phyloP scores from a whole-genome alignment of 208 protist species.

The Trypanosoma boissoni region DNA sequence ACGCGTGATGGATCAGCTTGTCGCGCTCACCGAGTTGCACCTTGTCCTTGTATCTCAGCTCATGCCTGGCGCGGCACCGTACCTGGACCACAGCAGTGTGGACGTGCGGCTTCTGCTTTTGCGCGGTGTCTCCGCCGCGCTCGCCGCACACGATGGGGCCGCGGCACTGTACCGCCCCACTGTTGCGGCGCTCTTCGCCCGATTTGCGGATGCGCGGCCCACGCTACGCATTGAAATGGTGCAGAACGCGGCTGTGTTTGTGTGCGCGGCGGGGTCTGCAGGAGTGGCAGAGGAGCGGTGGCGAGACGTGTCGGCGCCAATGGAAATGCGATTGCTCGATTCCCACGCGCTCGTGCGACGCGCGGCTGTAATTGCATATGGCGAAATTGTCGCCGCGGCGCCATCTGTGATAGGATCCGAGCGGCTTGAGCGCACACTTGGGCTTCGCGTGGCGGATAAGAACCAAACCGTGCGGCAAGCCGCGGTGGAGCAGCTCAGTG shows the following conservation, averaged over 20 bases:
- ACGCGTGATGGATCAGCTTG: slow-evolving; percentile 38
- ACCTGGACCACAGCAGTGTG: slow-evolving; percentile 36
- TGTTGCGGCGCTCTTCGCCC: slow-evolving; percentile 29
- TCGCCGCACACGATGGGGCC: slow-evolving; percentile 35
- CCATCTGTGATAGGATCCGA: slow-evolving; percentile 24
- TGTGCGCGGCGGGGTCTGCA: slow-evolving; percentile 14
- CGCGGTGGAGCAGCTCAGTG: slow-evolving; percentile 46
- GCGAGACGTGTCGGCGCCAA: slow-evolving; percentile 28
- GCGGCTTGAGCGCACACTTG: slow-evolving; percentile 40
- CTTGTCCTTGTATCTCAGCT: slow-evolving; percentile 42
- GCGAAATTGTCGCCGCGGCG: slow-evolving; percentile 28
- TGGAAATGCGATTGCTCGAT: slow-evolving; percentile 42
- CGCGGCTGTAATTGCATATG: slow-evolving; percentile 37
- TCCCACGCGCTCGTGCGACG: slow-evolving; percentile 47
- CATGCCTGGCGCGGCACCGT: slow-evolving; percentile 31
- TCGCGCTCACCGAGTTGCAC: slow-evolving; percentile 47
- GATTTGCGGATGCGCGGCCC: slow-evolving; percentile 46
- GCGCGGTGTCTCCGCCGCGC: slow-evolving; percentile 44
- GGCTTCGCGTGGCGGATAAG: slow-evolving; percentile 58
- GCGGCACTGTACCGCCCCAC: slow-evolving; percentile 28
- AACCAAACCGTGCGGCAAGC: slow-evolving; percentile 50
- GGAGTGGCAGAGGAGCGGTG: slow-evolving; percentile 30
- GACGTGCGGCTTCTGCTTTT: slow-evolving; percentile 58
- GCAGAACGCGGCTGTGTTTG: slow-evolving; percentile 22
- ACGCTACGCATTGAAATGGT: slow-evolving; percentile 50